These are phyloP conservation scores for Boletus edulis DNA, from an alignment of 768 basidiomycete genomes.

Conservation along the genomic window DNA sequence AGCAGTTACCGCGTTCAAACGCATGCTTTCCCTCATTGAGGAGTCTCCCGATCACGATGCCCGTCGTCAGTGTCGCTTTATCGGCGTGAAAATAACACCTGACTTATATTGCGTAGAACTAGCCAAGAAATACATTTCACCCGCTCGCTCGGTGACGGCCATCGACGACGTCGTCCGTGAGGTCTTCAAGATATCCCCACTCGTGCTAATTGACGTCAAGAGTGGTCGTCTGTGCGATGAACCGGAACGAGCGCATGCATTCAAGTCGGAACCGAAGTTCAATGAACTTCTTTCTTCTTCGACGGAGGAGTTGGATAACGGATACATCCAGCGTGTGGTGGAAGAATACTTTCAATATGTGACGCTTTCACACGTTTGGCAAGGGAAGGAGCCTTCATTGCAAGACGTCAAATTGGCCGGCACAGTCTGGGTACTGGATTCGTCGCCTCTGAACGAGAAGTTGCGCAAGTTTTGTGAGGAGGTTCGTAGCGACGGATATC, in stretches of 20 bases:
- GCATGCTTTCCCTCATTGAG: slow-evolving; percentile 3
- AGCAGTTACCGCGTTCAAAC: background rate
- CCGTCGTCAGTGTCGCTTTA: background rate
- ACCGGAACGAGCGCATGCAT: background rate
- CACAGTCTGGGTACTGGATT: slow-evolving; percentile 2
- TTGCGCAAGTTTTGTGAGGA: slow-evolving; percentile 7
- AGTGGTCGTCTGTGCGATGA: background rate
- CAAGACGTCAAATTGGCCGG: slow-evolving; percentile 1
- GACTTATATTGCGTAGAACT: background rate
- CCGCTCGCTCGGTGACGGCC: background rate
- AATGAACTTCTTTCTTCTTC: slow-evolving; percentile 12
- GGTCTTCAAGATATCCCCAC: background rate
- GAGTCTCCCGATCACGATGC: background rate
- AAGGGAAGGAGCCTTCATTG: slow-evolving; percentile 7
- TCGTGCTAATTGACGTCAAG: background rate
- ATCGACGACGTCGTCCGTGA: background rate
- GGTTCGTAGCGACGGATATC: slow-evolving; percentile 1
- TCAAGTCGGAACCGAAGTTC: slow-evolving; percentile 1
- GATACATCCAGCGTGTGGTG: background rate
- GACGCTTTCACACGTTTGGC: slow-evolving; percentile 14
- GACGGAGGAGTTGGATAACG: slow-evolving; percentile 1
- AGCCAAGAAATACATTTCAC: background rate
- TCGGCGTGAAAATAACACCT: background rate
- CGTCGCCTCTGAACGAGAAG: background rate
- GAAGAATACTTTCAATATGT: slow-evolving; percentile 7